These are phyloP conservation scores for Ciborinia camelliae DNA, from an alignment of 2,329 filamentous ascomycete genomes.

Conservation along the genomic window DNA sequence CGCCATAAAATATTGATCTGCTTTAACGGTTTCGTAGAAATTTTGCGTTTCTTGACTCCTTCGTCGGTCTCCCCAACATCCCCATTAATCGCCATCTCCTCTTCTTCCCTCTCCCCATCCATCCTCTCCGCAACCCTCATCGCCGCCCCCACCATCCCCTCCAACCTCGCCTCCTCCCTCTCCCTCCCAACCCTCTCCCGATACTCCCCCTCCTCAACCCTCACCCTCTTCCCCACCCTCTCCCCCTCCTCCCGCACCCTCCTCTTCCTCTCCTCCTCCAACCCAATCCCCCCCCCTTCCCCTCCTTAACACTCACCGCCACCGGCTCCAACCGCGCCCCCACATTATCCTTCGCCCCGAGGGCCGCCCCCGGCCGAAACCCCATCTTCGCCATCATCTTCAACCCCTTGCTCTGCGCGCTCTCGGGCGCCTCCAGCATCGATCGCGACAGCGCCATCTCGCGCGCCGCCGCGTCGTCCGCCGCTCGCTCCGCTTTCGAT, in stretches of 20 bases:
- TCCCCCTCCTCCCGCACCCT: conserved; percentile 64
- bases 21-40: conserved; percentile 52
- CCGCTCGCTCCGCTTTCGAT: conserved; percentile 80
- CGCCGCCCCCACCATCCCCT: conserved; percentile 69
- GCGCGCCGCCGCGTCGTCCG: conserved; percentile 66
- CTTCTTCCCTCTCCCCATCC: conserved; percentile 64
- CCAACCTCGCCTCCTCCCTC: conserved; percentile 63
- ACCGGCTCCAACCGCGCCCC: conserved; percentile 64
- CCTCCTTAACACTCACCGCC: conserved; percentile 70
- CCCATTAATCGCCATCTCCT: conserved; percentile 30
- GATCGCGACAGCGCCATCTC: conserved; percentile 75
- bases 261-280: conserved; percentile 79
- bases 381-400: conserved; percentile 98
- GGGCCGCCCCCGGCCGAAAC: conserved; percentile 69
- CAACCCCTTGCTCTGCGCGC: conserved; percentile 75
- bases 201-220: conserved; percentile 55
- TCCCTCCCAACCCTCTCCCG: conserved; percentile 63
- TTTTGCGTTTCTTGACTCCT: conserved; percentile 35
- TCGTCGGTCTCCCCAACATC: conserved; percentile 25
- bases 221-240: conserved; percentile 55
- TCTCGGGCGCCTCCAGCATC: conserved; percentile 55
- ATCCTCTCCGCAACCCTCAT: conserved; percentile 87
- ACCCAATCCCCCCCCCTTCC: conserved; percentile 77
- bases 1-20: conserved; percentile 78
- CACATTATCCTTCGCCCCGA: conserved; percentile 61